These are phyloP conservation scores for Cyclaneusma minus DNA, from an alignment of 2,329 filamentous ascomycete genomes.

Conservation along the genomic window DNA sequence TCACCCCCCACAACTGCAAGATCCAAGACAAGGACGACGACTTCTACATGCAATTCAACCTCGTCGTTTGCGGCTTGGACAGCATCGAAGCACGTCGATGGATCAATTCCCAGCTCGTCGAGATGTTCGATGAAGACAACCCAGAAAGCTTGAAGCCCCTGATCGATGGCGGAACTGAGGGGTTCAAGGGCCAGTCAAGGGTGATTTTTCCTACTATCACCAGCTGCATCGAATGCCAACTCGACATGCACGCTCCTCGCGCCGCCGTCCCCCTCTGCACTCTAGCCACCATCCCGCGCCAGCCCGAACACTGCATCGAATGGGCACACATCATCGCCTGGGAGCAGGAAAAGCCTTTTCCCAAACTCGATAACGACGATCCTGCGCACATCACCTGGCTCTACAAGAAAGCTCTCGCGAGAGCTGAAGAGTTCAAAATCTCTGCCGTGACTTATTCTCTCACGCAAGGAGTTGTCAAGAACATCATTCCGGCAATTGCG, in stretches of 20 bases:
- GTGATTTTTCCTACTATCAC: constrained; percentile 87
- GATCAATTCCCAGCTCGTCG: constrained; percentile 91
- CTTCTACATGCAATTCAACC: constrained; percentile 94
- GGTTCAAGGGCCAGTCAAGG: constrained; percentile 92
- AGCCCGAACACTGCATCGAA: constrained; percentile 96
- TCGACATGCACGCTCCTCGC: constrained; percentile 96
- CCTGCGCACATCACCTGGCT: constrained; percentile 97
- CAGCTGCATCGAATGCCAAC: constrained; percentile 93
- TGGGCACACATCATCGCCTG: constrained; percentile 98
- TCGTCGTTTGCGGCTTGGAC: constrained; percentile 87
- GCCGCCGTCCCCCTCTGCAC: constrained; percentile 95
- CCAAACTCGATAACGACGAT: constrained; percentile 84
- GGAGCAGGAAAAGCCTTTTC: constrained; percentile 74
- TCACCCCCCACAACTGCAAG: constrained; percentile 83
- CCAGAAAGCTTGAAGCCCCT: constrained; percentile 81
- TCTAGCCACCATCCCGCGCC: constrained; percentile 85
- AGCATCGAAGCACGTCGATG: constrained; percentile 95
- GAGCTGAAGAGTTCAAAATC: constrained; percentile 81
- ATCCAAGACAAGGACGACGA: constrained; percentile 95
- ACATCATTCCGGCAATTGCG: constrained; percentile 96
- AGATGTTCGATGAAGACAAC: constrained; percentile 73
- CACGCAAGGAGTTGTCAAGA: constrained; percentile 96
- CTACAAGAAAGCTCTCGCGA: constrained; percentile 66
- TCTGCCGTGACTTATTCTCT: constrained; percentile 85
- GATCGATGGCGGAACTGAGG: constrained; percentile 93